These are phyloP conservation scores for Hypoxylon perforatum DNA, from an alignment of 495 filamentous ascomycete genomes.

Conservation along the genomic window DNA sequence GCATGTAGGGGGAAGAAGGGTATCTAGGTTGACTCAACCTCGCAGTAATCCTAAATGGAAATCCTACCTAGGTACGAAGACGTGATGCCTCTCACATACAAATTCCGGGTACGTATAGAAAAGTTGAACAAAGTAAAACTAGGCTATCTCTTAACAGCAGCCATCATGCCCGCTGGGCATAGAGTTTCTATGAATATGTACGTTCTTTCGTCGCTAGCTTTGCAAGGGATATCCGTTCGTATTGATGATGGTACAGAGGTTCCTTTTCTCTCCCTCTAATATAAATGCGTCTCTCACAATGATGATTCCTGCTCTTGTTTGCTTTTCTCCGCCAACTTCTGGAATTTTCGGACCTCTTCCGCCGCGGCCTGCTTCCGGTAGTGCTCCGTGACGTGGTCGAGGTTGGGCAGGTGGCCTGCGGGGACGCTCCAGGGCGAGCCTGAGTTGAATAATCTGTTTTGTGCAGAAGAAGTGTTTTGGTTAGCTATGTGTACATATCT, in stretches of 20 bases:
- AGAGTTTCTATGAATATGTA: constrained; percentile 5
- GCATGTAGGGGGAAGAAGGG: too few species aligned
- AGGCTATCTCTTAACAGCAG: background rate
- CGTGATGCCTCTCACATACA: background rate
- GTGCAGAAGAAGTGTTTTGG: constrained; percentile 20
- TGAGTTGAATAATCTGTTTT: constrained; percentile 54
- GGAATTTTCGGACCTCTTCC: constrained; percentile 58
- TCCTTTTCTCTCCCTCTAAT: background rate
- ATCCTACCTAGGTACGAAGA: too few species aligned
- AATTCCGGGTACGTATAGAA: background rate
- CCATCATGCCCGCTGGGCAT: background rate
- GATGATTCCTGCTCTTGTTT: constrained; percentile 24
- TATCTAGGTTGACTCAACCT: too few species aligned
- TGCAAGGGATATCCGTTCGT: background rate
- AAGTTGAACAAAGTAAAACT: background rate
- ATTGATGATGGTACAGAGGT: background rate
- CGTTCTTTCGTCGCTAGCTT: background rate
- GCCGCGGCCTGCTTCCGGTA: constrained; percentile 58
- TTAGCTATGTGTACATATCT: constrained; percentile 13
- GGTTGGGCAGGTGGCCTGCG: constrained; percentile 55
- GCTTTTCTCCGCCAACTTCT: constrained; percentile 51
- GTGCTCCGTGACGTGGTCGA: constrained; percentile 60
- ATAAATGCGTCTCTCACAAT: background rate
- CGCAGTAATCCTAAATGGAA: too few species aligned
- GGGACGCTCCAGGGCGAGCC: constrained; percentile 58